Base-by-base conservation (phyloP, 2,329 filamentous ascomycete genomes). In the Monilinia fructigena region DNA sequence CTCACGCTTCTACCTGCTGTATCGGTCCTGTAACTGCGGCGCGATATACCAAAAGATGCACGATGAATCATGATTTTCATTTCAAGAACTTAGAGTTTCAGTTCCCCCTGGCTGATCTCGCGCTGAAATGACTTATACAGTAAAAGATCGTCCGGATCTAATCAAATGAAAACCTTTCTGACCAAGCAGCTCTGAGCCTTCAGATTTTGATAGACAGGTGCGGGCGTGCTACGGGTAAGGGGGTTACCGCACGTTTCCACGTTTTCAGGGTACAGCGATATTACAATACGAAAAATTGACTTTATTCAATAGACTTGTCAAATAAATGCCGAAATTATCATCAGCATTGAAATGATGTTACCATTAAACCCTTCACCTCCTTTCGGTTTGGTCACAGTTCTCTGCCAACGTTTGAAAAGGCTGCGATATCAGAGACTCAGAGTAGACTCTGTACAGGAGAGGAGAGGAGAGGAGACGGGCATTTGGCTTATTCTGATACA, bases 71-170 rank as follows among this genome's bases (percentile, higher is more conserved):
- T 50, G 28, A 61, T 50, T 50, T 50, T 65, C 42, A 50, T 28
- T 50, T 40, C 42, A 31, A 55, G 47, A 42, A 61, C 42, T 63
- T 53, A 54, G 23, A 60, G 55, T 65, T 65, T 60, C 53, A 26
- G 6, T 16, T 35, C 55, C 47, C 50, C 47, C 50, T 56, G 42
- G 40, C 47, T 54, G 48, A 65, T 61, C 63, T 53, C 31, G n/a
- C 31, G 48, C 52, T n/a, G 63, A 55, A 47, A n/a, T 38, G 45
- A 26, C 28, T 31, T 18, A 23, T 53, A 26, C 31, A 54, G 42
- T n/a, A 61, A 62, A 52, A 62, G 59, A 62, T 62, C 47, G 18
- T 28, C 47, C 47, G 14, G 20, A 53, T 63, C 11, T 42, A 42
- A 54, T 52, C 35, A 26, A 53, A 62, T n/a, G 31, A 38, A 62